These are phyloP conservation scores for Hirsutella minnesotensis DNA, from an alignment of 2,329 filamentous ascomycete genomes.

Conservation along the genomic window DNA sequence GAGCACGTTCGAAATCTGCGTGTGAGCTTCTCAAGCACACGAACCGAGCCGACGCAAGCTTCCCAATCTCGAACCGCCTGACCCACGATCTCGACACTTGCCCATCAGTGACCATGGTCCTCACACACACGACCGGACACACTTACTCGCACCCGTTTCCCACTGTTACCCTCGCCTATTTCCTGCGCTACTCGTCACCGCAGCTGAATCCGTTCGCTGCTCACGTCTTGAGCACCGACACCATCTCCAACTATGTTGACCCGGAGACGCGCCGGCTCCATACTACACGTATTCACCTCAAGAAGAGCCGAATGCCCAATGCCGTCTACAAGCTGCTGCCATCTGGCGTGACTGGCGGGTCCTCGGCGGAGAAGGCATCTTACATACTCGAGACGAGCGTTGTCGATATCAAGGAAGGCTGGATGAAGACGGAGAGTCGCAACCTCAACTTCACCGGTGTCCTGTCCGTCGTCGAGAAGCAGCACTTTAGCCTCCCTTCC, in stretches of 20 bases:
- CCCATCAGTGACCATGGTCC: constrained; percentile 41
- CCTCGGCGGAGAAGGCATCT: constrained; percentile 53
- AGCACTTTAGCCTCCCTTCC: constrained; percentile 46
- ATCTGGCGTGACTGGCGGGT: constrained; percentile 48
- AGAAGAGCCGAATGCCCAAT: constrained; percentile 65
- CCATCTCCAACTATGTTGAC: constrained; percentile 64
- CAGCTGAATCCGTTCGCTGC: constrained; percentile 66
- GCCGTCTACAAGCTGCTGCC: constrained; percentile 68
- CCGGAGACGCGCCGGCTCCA: constrained; percentile 61
- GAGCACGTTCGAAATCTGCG: constrained; percentile 10
- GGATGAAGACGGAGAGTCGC: constrained; percentile 71
- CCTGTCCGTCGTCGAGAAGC: constrained; percentile 64
- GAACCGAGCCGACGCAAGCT: background rate
- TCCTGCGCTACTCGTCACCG: constrained; percentile 68
- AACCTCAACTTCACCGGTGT: constrained; percentile 78
- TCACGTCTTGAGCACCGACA: constrained; percentile 75
- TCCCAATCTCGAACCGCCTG: background rate
- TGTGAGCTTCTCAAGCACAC: constrained; percentile 10
- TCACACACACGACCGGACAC: constrained; percentile 55
- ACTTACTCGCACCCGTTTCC: constrained; percentile 73
- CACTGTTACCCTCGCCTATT: constrained; percentile 79
- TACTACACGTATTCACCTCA: constrained; percentile 70
- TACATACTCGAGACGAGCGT: constrained; percentile 74
- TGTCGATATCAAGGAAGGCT: constrained; percentile 67
- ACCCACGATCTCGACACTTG: background rate